Evolutionary conservation across 1,284 basidiomycete species (phyloP), one percentile per base, ranked within the genome.

Genomic region (Chiua sp.): DNA sequence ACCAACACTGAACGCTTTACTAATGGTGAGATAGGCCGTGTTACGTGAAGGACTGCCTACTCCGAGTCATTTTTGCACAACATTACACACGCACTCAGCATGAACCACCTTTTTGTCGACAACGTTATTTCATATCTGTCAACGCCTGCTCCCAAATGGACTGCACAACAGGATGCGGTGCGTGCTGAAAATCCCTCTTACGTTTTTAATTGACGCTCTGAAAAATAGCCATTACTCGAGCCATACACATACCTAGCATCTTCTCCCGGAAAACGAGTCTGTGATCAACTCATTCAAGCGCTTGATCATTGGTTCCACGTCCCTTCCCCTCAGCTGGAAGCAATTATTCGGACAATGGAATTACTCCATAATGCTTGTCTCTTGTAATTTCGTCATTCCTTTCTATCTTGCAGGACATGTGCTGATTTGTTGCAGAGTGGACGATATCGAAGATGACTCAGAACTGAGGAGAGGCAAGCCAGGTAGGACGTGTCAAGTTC

Each of bases 361-460:
- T 95, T 96, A 88, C 82, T 99, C 47, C 97, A 99, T 71, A 95
- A 91, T 54, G 94, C 96, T 3, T 96, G 93, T 73, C 80, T 99
- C 46, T 49, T 72, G 71, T 73, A 56, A 53, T n/a, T 44, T 44
- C 10, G 51, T 1, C 11, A 1, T 6, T 39, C 15, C 26, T 30
- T 44, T 42, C 8, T 47, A 28, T 7, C 22, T 32, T 18, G n/a
- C 4, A 30, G 7, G 22, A 42, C 46, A 5, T 7, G 10, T 12
- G 3, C 55, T 62, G 5, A 69, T 7, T 1, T 55, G 7, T 53
- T 20, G 7, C 66, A 92, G 91, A 53, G 86, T 94, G 77, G 92
- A 94, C 68, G 92, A 94, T 67, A 92, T 94, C 30, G 92, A 94
- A 73, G 92, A 94, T 68, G 86, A 87, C 61, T 91, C 90, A 0